Evolutionary conservation across 371 early-diverging fungal genomes (phyloP).

Genomic region (Saksenaea oblongispora): DNA sequence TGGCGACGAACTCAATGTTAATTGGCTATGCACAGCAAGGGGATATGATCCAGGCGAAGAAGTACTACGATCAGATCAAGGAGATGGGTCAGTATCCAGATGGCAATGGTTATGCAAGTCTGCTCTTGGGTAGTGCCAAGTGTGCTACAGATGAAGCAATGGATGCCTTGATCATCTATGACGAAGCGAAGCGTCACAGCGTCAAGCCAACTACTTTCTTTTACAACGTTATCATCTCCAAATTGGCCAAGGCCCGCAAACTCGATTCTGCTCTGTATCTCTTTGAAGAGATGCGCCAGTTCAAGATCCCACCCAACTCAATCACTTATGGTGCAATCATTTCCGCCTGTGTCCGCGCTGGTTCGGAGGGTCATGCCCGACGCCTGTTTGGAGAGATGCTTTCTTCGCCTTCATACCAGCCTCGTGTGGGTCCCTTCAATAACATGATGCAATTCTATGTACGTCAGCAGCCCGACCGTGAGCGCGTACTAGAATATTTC

Average conservation of each 20-base stretch:
- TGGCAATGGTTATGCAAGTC: conserved; percentile 45
- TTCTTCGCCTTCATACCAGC: conserved; percentile 42
- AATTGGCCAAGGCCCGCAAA: conserved; percentile 66
- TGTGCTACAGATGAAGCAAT: conserved; percentile 51
- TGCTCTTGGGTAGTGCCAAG: conserved; percentile 44
- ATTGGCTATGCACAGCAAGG: conserved; percentile 60
- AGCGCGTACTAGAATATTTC: conserved; percentile 54
- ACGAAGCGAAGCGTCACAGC: conserved; percentile 60
- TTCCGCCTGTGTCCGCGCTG: conserved; percentile 63
- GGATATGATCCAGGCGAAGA: conserved; percentile 55
- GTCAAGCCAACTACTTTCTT: conserved; percentile 64
- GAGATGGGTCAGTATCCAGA: conserved; percentile 45
- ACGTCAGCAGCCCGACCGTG: conserved; percentile 60
- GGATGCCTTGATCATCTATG: conserved; percentile 55
- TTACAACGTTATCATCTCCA: conserved; percentile 67
- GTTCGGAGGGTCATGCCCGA: conserved; percentile 54
- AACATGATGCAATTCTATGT: conserved; percentile 70
- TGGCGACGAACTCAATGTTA: conserved; percentile 56
- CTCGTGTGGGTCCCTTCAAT: conserved; percentile 60
- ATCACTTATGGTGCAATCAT: conserved; percentile 67
- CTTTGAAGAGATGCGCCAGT: conserved; percentile 63
- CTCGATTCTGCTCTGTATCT: conserved; percentile 55
- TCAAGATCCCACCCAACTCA: conserved; percentile 53
- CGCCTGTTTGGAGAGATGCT: conserved; percentile 56
- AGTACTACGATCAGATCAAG: conserved; percentile 58